These are phyloP conservation scores for Trichophyton rubrum DNA, from an alignment of 2,329 filamentous ascomycete genomes.

Conservation along the genomic window DNA sequence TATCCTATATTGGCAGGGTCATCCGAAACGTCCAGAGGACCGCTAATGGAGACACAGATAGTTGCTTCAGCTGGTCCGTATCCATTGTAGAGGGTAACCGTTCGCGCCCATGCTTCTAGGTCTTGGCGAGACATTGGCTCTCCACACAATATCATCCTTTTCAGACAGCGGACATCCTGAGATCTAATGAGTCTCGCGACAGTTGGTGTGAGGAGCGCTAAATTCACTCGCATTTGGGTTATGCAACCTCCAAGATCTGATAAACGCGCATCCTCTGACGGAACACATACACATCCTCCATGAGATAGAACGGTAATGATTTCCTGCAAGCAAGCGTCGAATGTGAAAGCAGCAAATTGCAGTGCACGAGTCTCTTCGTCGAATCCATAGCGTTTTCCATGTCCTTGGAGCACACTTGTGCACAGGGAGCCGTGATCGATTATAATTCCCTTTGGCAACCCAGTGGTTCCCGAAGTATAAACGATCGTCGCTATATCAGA, in stretches of 20 bases:
- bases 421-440: slow-evolving; percentile 16
- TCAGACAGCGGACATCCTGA: slow-evolving; percentile 31
- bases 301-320: slow-evolving; percentile 51
- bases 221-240: slow-evolving; percentile 39
- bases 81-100: slow-evolving; percentile 35
- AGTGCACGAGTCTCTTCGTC: slow-evolving; percentile 15
- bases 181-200: slow-evolving; percentile 40
- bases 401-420: slow-evolving; percentile 23
- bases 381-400: slow-evolving; percentile 39
- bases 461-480: slow-evolving; percentile 39
- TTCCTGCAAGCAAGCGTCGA: slow-evolving; percentile 37
- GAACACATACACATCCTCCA: slow-evolving; percentile 50
- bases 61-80: slow-evolving; percentile 35
- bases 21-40: slow-evolving; percentile 22
- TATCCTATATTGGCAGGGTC: slow-evolving; percentile 29
- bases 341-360: slow-evolving; percentile 33
- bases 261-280: slow-evolving; percentile 37
- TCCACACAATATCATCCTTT: slow-evolving; percentile 32
- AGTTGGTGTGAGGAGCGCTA: slow-evolving; percentile 48
- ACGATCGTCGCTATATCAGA: slow-evolving; percentile 30
- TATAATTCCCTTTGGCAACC: slow-evolving; percentile 39
- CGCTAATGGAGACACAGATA: slow-evolving; percentile 30
- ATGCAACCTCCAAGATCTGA: slow-evolving; percentile 41
- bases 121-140: slow-evolving; percentile 33
- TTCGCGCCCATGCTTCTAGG: slow-evolving; percentile 30